Evolutionary conservation across 371 early-diverging fungal species (phyloP).

Genomic region (Choanephora cucurbitarum): DNA sequence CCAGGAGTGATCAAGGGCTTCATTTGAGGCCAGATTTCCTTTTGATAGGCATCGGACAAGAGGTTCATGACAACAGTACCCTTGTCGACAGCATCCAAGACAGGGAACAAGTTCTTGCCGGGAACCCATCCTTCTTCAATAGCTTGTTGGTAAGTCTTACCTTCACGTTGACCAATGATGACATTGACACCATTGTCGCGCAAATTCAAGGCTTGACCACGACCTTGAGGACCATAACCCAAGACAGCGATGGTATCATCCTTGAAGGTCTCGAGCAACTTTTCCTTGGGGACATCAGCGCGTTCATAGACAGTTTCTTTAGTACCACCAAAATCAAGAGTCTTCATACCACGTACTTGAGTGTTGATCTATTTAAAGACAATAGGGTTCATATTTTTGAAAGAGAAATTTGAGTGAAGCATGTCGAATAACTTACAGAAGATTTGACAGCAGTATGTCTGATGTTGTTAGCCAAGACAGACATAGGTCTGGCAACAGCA

Average conservation of each 20-base stretch:
- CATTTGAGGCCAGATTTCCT: constrained; percentile 89
- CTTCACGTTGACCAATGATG: constrained; percentile 94
- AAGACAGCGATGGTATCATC: constrained; percentile 94
- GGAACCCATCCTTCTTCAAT: constrained; percentile 96
- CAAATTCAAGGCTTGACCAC: constrained; percentile 94
- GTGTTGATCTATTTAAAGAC: constrained; percentile 17
- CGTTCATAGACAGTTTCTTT: constrained; percentile 95
- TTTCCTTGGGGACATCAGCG: constrained; percentile 89
- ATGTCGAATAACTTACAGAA: constrained; percentile 33
- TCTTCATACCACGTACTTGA: constrained; percentile 85
- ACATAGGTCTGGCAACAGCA: constrained; percentile 29
- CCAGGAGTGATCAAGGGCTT: constrained; percentile 91
- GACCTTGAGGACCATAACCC: constrained; percentile 98
- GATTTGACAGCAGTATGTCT: constrained; percentile 37
- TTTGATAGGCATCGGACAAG: constrained; percentile 96
- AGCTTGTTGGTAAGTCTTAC: constrained; percentile 92
- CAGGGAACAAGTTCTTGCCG: constrained; percentile 92
- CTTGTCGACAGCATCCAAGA: constrained; percentile 89
- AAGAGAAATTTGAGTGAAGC: no score
- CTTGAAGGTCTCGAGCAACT: constrained; percentile 89
- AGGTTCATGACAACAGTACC: constrained; percentile 95
- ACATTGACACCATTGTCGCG: constrained; percentile 97
- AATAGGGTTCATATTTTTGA: no score
- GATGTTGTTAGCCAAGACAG: constrained; percentile 22
- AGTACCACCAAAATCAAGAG: constrained; percentile 93